Base-by-base conservation (phyloP, 352 stramenopile genomes). In the Phytophthora melonis region DNA sequence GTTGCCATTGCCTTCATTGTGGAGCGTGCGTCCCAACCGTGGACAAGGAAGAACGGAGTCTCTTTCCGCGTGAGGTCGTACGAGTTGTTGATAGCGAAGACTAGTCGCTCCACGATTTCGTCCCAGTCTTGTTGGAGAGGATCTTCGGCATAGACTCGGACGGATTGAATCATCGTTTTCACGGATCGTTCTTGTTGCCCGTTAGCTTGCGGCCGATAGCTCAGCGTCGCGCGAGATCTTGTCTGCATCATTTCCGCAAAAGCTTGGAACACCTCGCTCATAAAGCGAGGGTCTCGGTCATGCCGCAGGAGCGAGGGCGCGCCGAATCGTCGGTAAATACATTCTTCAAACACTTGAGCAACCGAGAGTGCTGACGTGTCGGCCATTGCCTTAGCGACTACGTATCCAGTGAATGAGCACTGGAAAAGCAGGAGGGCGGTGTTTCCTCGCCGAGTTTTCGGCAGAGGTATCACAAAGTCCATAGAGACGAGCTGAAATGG, bases 191-290 rank as follows among this genome's bases (percentile, higher is more conserved):
- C 50, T 5, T 74, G 66, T 19, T 74, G 66, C 5, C 56, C 68
- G 16, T 75, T 75, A 1, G 61, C 60, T 45, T 70, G 68, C 1
- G 60, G 61, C 5, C 54, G n/a, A 50, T 70, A 75, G 14, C 39
- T 63, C 14, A 75, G 19, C 14, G 68, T 70, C 0, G 55, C 54
- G 23, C 62, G 23, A 1, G 32, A 60, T 5, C 54, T 21, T 1
- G 23, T 39, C 25, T 63, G 27, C 25, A 70, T 69, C 61, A 64
- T 61, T 13, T 70, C 53, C 2, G 50, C 18, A 47, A 75, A 75
- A 3, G 50, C 43, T 45, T 54, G 34, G 34, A 67, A 66, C 1
- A 70, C 59, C 14, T 74, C 61, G 3, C 58, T 61, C 68, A 68
- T 64, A 34, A 74, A 74, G 18, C 61, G 43, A 14, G 68, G 68